These are phyloP conservation scores for Penicillium brasilianum DNA, from an alignment of 2,329 filamentous ascomycete species.

Conservation along the genomic window DNA sequence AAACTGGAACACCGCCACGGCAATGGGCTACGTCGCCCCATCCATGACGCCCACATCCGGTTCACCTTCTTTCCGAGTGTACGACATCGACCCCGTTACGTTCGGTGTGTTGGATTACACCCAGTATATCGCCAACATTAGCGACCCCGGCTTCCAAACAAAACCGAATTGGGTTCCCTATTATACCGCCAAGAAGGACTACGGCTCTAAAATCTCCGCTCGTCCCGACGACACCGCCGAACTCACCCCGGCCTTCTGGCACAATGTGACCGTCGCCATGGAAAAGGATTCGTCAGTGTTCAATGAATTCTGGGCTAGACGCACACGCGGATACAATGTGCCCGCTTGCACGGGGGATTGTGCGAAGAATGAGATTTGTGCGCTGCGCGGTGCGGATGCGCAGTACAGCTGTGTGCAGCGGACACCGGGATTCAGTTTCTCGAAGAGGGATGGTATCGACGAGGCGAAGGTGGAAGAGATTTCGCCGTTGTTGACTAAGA, in stretches of 20 bases:
- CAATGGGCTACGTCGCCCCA: conserved; percentile 60
- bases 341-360: conserved; percentile 52
- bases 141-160: conserved; percentile 49
- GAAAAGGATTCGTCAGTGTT: conserved; percentile 53
- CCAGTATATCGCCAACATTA: conserved; percentile 61
- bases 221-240: conserved; percentile 50
- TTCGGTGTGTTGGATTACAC: conserved; percentile 61
- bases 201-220: conserved; percentile 54
- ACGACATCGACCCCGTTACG: conserved; percentile 62
- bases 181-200: conserved; percentile 62
- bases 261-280: conserved; percentile 59
- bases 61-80: conserved; percentile 63
- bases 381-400: conserved; percentile 57
- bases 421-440: conserved; percentile 41
- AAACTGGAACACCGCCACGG: conserved; percentile 51
- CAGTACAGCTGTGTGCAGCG: conserved; percentile 58
- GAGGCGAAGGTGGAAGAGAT: conserved; percentile 2
- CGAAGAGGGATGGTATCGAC: conserved; percentile 33
- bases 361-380: conserved; percentile 56
- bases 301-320: conserved; percentile 54
- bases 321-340: conserved; percentile 54
- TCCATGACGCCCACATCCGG: conserved; percentile 62
- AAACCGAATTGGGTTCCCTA: conserved; percentile 60
- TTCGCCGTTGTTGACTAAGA: conserved; percentile 2
- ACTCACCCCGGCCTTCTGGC: conserved; percentile 64